Percentiles rank a stretch among this genome's conserved stretches.
phyloP scores from a whole-genome alignment of 2,329 filamentous ascomycete genomes.

The Cladosporium sp. region DNA sequence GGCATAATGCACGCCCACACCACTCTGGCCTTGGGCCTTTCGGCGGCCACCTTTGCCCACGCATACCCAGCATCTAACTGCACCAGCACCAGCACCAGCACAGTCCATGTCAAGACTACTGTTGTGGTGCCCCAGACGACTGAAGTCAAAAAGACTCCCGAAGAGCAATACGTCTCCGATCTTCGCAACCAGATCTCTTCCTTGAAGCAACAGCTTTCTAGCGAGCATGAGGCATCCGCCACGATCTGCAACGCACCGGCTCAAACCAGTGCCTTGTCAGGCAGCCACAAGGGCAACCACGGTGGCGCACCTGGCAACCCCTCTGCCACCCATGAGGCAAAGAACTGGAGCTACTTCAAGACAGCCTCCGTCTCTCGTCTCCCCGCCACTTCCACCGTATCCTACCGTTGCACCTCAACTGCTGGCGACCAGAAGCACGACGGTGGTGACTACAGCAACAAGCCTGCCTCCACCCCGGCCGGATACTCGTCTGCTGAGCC shows the following conservation, averaged over 20 bases:
- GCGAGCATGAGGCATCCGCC: constrained; percentile 2
- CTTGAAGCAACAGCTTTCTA: constrained; percentile 1
- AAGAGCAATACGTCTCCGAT: background rate
- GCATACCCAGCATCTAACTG: background rate
- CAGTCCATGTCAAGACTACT: background rate
- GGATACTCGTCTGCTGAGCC: background rate
- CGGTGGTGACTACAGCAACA: background rate
- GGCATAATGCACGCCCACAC: constrained; percentile 11
- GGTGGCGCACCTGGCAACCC: constrained; percentile 5
- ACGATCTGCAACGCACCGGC: constrained; percentile 1
- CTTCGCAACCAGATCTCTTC: constrained; percentile 7
- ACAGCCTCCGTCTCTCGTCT: constrained; percentile 1
- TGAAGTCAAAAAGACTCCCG: background rate
- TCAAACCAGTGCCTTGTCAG: background rate
- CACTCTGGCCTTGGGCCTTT: constrained; percentile 11
- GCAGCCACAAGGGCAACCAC: constrained; percentile 2
- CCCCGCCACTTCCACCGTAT: background rate
- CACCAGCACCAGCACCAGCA: background rate
- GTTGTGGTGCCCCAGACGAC: too few relatives aligned
- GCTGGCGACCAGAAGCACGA: background rate
- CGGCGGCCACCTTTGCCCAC: background rate
- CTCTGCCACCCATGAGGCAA: constrained; percentile 2
- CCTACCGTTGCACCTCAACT: background rate
- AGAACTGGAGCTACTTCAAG: constrained; percentile 8
- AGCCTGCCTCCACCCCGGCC: background rate